These are phyloP conservation scores for Citrus cavaleriei DNA, from an alignment of 345 rosid species.

Conservation along the genomic window DNA sequence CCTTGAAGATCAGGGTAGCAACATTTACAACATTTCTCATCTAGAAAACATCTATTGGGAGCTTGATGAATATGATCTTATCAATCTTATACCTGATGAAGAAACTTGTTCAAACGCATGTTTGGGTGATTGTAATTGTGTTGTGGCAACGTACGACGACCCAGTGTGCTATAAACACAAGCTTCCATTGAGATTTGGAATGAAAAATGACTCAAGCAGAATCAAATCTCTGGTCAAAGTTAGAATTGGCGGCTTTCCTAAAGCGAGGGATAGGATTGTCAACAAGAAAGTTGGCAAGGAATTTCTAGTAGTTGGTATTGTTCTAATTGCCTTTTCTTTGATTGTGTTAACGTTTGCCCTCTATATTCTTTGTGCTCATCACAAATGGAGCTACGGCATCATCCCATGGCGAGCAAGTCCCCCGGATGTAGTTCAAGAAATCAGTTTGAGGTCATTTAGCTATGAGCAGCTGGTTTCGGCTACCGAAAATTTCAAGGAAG, in stretches of 20 bases:
- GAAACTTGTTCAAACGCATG: neutral
- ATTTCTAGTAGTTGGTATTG: neutral
- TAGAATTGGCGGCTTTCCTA: neutral
- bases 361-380: neutral
- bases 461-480: neutral
- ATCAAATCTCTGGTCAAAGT: neutral
- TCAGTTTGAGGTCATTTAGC: conserved; percentile 5
- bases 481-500: conserved; percentile 17
- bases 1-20: neutral
- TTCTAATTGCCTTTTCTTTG: conserved; percentile 1
- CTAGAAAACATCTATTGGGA: neutral
- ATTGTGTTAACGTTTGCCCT: neutral
- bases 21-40: neutral
- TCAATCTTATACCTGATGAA: neutral
- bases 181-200: conserved; percentile 7
- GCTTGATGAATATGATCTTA: neutral
- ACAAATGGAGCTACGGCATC: neutral
- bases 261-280: neutral
- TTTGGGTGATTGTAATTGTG: neutral
- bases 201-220: neutral
- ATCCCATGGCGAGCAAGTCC: neutral
- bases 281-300: neutral
- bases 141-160: neutral
- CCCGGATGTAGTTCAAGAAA: neutral
- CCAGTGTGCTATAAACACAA: neutral